A percentile compares a stretch with the other conserved stretches of the same genome.
phyloP scores from a whole-genome alignment of 768 basidiomycete species.

The Lenzites betulinus region DNA sequence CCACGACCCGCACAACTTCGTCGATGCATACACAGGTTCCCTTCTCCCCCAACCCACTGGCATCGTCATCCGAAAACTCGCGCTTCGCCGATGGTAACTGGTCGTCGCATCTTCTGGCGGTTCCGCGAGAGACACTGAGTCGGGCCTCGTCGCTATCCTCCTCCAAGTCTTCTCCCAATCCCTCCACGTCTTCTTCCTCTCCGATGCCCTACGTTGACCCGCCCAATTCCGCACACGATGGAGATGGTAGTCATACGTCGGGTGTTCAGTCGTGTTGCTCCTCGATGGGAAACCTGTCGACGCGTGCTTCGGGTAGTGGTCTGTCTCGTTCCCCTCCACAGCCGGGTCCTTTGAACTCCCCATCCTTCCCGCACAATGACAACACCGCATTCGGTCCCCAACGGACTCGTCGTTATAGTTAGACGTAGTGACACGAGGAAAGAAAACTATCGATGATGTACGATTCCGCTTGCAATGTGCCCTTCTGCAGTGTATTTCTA shows the following conservation, averaged over 20 bases:
- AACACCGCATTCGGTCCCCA: not conserved
- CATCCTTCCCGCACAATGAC: not conserved
- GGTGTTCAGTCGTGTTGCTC: constrained; percentile 6
- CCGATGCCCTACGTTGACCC: not conserved
- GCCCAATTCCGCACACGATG: not conserved
- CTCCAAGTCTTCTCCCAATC: constrained; percentile 13
- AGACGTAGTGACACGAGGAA: too few species aligned
- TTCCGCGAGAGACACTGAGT: constrained; percentile 16
- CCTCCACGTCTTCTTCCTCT: constrained; percentile 14
- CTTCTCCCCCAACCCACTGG: not conserved
- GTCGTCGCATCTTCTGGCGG: not conserved
- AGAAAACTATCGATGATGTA: too few species aligned
- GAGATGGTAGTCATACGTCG: not conserved
- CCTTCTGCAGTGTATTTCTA: too few species aligned
- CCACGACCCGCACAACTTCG: not conserved
- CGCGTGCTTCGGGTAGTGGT: not conserved
- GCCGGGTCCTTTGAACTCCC: not conserved
- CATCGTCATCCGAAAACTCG: not conserved
- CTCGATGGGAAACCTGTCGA: constrained; percentile 5
- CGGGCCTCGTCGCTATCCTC: constrained; percentile 21
- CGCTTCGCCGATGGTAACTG: not conserved
- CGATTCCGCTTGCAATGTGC: too few species aligned
- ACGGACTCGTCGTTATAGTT: too few species aligned
- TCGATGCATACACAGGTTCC: not conserved
- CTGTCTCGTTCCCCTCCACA: not conserved